Evolutionary conservation across 345 rosid species (phyloP).

Genomic region (Populus ilicifolia): DNA sequence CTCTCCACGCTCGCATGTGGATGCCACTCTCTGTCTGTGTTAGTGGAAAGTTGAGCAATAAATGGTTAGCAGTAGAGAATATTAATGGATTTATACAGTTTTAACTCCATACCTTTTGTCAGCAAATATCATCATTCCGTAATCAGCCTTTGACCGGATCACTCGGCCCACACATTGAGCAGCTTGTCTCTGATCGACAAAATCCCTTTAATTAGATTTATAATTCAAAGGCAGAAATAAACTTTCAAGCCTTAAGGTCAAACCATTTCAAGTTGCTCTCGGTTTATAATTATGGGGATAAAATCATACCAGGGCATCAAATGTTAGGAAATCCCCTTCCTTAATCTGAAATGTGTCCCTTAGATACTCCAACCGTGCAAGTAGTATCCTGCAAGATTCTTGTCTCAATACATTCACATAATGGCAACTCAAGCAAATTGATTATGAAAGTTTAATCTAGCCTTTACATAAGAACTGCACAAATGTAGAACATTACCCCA

Average conservation of each 20-base stretch:
- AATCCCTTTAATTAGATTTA: constrained; percentile 9
- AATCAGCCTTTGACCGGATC: constrained; percentile 95
- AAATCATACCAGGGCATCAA: constrained; percentile 86
- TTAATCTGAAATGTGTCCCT: constrained; percentile 96
- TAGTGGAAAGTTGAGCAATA: background rate
- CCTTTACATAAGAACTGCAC: background rate
- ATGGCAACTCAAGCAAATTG: background rate
- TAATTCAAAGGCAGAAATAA: constrained; percentile 6
- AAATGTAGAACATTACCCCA: background rate
- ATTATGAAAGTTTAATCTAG: background rate
- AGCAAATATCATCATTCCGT: constrained; percentile 99
- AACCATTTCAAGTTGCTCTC: background rate
- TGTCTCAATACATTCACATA: background rate
- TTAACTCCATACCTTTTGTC: constrained; percentile 66
- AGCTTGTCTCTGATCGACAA: constrained; percentile 80
- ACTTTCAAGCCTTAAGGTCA: background rate
- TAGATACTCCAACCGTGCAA: constrained; percentile 86
- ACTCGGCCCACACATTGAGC: constrained; percentile 98
- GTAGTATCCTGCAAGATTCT: constrained; percentile 57
- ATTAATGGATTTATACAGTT: background rate
- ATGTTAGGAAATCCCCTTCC: constrained; percentile 94
- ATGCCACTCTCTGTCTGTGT: background rate
- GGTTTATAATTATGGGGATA: background rate
- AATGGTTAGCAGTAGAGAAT: background rate
- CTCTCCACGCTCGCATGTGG: background rate